Evolutionary conservation across 106 monocot genomes (phyloP).

Genomic region (Vanilla planifolia): DNA sequence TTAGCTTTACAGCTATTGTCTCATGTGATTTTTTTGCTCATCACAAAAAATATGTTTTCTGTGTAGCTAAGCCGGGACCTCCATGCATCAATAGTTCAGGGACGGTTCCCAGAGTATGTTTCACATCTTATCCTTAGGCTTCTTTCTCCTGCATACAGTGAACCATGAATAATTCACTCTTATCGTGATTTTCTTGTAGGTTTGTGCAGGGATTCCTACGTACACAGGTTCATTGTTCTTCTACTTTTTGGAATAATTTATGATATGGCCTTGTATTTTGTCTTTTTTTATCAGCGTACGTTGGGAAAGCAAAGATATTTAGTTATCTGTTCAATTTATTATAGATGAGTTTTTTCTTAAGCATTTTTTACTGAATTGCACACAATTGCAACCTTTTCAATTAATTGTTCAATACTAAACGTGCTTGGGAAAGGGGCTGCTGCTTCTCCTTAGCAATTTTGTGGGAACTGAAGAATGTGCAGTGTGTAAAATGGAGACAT

Average conservation of each 20-base stretch:
- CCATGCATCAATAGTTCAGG: conserved; percentile 79
- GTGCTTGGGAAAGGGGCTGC: too few species aligned
- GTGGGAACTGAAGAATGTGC: too few species aligned
- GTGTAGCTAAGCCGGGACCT: conserved; percentile 85
- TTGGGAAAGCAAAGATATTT: too few species aligned
- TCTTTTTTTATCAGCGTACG: too few species aligned
- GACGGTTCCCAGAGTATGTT: conserved; percentile 83
- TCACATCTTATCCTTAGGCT: neutral
- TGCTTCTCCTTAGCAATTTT: too few species aligned
- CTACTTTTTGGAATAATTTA: neutral
- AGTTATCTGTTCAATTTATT: too few species aligned
- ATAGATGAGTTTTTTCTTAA: too few species aligned
- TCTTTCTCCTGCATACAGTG: neutral
- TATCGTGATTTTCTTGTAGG: conserved; percentile 30
- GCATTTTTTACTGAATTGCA: too few species aligned
- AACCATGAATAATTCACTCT: neutral
- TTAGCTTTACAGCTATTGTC: neutral
- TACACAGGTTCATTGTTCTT: conserved; percentile 47
- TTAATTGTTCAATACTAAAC: too few species aligned
- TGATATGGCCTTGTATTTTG: neutral
- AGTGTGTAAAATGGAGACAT: too few species aligned
- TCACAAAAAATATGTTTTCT: neutral
- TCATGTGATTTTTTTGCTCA: neutral
- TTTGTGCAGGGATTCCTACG: conserved; percentile 76
- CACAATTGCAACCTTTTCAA: too few species aligned